phyloP scores from a whole-genome alignment of 2,329 filamentous ascomycete species.

The Cercospora canescens region DNA sequence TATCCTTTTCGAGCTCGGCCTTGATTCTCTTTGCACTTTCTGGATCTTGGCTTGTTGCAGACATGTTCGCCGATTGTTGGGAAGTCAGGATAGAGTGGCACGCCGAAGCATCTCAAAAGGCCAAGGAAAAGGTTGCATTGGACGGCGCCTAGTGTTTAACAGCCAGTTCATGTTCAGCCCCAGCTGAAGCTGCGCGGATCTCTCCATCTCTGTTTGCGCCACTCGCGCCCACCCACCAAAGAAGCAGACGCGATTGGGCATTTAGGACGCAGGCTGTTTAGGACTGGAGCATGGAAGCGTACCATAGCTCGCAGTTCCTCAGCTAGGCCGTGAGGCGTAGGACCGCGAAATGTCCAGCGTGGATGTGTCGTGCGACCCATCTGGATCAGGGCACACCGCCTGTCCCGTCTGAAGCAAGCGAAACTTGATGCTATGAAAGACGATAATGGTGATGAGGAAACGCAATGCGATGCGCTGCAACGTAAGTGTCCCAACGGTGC shows the following conservation, averaged over 20 bases:
- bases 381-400: too few relatives aligned
- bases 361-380: too few relatives aligned
- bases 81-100: background rate
- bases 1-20: constrained; percentile 10
- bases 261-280: background rate
- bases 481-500: background rate
- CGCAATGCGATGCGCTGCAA: too few relatives aligned
- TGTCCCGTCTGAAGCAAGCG: too few relatives aligned
- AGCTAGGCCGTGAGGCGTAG: background rate
- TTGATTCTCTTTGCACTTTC: background rate
- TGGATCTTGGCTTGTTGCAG: background rate
- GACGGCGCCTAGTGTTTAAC: too few relatives aligned
- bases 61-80: background rate
- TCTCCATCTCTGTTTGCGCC: background rate
- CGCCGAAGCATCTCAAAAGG: background rate
- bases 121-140: background rate
- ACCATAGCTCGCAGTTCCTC: background rate
- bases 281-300: background rate
- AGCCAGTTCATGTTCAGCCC: background rate
- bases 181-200: background rate
- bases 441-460: too few relatives aligned
- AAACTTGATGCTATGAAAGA: too few relatives aligned
- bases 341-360: background rate
- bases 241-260: background rate
- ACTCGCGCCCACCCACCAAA: background rate